Evolutionary conservation across 129 eudicot species (phyloP), one percentile per base, ranked within the genome.

Genomic region (Chrysanthemum seticuspe): DNA sequence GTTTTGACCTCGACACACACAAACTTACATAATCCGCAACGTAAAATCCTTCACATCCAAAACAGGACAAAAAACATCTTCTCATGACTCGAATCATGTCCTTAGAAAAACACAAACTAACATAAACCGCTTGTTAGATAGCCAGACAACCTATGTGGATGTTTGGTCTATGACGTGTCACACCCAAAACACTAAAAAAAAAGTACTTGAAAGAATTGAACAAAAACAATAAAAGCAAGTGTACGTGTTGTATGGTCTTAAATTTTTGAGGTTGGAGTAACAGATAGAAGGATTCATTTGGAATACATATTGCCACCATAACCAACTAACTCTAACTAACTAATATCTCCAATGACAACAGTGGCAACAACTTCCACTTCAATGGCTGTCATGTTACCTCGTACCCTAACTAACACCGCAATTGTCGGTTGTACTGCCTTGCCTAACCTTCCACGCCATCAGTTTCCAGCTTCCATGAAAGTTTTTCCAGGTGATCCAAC

Each of bases 401-500:
- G 85, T n/a, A 54, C 83, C 36, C 81, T 83, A 0, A 67, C 49
- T 44, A 19, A 54, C 54, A 71, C 36, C 51, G 12, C 68, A 52
- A 56, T 52, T 45, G 57, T 66, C 51, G 70, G 78, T 31, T 74
- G 74, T 78, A 45, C 86, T 54, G 83, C 87, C 56, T 74, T 85
- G 68, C 89, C 96, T 13, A 74, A 66, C 66, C 87, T 87, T 7
- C 96, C 87, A 40, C 70, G 86, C 54, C 87, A 81, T 23, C 81
- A 73, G 29, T 80, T 69, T 57, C 50, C 82, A 55, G 10, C 80
- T 57, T 80, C 87, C 19, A 21, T 84, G 23, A 86, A 83, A 40
- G 57, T 61, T 16, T 29, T 83, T 79, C 79, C 91, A 73, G 92
- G 97, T 91, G 74, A 67, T 61, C 4, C 29, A 27, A 3, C 4